Conservation (phyloP, 176 grass and related monocot species). For the Raddia guianensis region DNA sequence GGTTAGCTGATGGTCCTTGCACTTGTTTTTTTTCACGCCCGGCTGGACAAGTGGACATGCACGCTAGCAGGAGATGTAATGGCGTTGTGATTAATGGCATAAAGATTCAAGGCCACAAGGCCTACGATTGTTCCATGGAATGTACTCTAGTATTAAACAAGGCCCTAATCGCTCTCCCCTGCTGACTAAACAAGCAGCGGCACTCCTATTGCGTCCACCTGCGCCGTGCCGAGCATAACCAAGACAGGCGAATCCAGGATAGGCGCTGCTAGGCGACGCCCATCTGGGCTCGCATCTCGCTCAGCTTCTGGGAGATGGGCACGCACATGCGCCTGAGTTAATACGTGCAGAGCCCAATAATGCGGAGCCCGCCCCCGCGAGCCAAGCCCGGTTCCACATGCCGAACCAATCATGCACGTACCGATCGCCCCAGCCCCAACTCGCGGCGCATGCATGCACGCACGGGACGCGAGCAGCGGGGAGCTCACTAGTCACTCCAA, state of each 20-base stretch:
- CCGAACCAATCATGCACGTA: constrained; percentile 14
- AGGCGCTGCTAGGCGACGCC: constrained; percentile 39
- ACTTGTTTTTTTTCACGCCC: too few relatives aligned
- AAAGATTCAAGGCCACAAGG: neutral
- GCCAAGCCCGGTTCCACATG: constrained; percentile 13
- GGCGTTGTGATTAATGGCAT: neutral
- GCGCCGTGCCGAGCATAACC: neutral
- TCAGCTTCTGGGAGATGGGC: neutral
- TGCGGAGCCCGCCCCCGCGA: neutral
- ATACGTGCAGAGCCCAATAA: neutral
- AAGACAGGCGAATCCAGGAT: constrained; percentile 29
- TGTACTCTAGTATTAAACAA: constrained; percentile 20
- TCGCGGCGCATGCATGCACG: too few relatives aligned
- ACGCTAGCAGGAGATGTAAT: too few relatives aligned
- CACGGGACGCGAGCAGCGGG: too few relatives aligned
- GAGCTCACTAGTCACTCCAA: too few relatives aligned
- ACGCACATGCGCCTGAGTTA: constrained; percentile 37
- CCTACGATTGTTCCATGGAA: neutral
- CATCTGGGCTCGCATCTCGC: neutral
- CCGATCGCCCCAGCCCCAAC: neutral
- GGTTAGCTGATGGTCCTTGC: too few relatives aligned
- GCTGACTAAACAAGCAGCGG: neutral
- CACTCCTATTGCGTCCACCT: neutral
- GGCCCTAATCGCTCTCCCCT: neutral
- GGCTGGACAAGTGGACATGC: neutral